A percentile compares a stretch with the other conserved stretches of the same genome.
Evolutionary conservation across 192 early-diverging fungal species (phyloP).

Genomic region (Entophlyctis helioformis): DNA sequence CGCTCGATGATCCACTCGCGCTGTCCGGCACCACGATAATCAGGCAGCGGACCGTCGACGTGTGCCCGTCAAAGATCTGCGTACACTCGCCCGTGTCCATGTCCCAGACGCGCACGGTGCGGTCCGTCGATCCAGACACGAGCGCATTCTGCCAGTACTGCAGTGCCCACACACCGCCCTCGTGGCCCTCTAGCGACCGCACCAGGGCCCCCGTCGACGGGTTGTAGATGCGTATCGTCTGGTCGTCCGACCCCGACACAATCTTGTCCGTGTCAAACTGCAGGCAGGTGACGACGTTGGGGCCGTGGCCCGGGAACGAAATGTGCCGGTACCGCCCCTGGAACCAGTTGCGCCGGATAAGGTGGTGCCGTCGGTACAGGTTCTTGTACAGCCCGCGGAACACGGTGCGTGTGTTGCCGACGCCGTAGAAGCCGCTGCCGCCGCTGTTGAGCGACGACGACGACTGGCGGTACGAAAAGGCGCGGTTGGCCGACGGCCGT

Average conservation of each 20-base stretch:
- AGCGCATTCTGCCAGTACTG: slow-evolving; percentile 80
- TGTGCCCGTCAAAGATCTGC: slow-evolving; percentile 90
- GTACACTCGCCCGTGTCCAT: slow-evolving; percentile 80
- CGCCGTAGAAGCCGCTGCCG: too few species aligned
- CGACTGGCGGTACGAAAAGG: background rate
- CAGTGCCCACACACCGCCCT: slow-evolving; percentile 96
- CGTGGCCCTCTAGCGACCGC: slow-evolving; percentile 64
- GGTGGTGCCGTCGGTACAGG: slow-evolving; percentile 66
- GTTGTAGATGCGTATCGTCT: slow-evolving; percentile 88
- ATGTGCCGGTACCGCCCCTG: slow-evolving; percentile 60
- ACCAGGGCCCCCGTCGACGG: slow-evolving; percentile 63
- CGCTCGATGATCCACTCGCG: background rate
- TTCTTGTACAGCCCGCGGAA: slow-evolving; percentile 56
- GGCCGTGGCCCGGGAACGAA: slow-evolving; percentile 70
- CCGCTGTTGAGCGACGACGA: too few species aligned
- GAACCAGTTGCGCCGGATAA: slow-evolving; percentile 76
- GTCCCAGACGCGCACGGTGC: slow-evolving; percentile 95
- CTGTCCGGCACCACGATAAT: slow-evolving; percentile 62
- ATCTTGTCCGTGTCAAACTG: slow-evolving; percentile 97
- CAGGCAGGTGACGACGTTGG: slow-evolving; percentile 85
- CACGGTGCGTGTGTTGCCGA: too few species aligned
- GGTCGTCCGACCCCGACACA: slow-evolving; percentile 85
- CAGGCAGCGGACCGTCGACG: slow-evolving; percentile 87
- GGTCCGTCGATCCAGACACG: slow-evolving; percentile 89
- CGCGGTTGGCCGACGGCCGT: background rate